Percentiles rank a stretch among this genome's conserved stretches.
Conservation (phyloP, 2,329 filamentous ascomycete genomes). For the Leptographium galeiforme region DNA sequence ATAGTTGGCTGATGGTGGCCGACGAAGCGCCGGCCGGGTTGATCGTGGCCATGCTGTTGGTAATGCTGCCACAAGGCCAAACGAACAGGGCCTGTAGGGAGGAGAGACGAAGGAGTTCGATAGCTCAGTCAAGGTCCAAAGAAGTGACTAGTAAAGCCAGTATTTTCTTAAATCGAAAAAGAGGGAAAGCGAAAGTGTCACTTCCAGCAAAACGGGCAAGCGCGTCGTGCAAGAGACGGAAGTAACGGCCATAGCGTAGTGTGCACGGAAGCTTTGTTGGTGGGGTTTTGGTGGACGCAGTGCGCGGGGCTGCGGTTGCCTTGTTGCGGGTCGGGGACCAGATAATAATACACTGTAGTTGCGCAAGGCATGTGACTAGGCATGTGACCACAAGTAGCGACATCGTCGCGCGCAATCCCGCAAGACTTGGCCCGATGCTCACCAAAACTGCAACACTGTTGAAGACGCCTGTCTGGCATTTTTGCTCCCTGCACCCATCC, state of each 20-base stretch:
- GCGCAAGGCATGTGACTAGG: too few relatives aligned
- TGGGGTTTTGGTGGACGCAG: neutral
- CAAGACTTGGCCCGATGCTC: too few relatives aligned
- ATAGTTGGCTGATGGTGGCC: constrained; percentile 42
- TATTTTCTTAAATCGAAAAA: neutral
- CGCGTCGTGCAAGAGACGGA: neutral
- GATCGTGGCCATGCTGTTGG: constrained; percentile 19
- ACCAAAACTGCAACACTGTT: too few relatives aligned
- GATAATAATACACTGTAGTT: neutral
- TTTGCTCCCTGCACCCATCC: too few relatives aligned
- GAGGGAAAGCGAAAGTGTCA: neutral
- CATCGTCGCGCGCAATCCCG: too few relatives aligned
- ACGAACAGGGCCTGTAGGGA: neutral
- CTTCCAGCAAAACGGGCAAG: neutral
- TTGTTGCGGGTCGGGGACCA: neutral
- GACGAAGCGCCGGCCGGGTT: constrained; percentile 29
- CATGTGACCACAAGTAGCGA: too few relatives aligned
- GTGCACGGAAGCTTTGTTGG: neutral
- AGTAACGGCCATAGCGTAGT: neutral
- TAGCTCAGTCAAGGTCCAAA: neutral
- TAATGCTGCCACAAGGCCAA: neutral
- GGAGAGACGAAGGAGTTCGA: neutral
- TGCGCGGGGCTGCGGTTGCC: neutral
- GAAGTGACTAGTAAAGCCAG: neutral
- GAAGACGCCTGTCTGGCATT: too few relatives aligned